Conservation (phyloP, 2,329 filamentous ascomycete genomes). For the Didymellaceae sp. region DNA sequence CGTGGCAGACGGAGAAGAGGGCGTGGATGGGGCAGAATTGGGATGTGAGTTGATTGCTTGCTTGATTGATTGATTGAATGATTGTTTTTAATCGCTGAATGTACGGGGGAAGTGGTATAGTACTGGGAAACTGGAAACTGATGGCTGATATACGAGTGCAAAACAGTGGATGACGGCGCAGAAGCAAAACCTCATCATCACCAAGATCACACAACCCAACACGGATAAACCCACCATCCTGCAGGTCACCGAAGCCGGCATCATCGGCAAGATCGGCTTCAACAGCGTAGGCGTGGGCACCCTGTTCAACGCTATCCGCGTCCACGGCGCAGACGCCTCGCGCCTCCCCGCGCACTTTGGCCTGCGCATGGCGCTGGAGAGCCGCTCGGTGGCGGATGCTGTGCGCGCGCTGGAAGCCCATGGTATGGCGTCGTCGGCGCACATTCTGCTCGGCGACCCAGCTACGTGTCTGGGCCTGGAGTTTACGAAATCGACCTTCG, state of each 20-base stretch:
- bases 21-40: conserved; percentile 64
- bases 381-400: conserved; percentile 55
- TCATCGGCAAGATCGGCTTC: conserved; percentile 71
- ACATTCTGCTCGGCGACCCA: conserved; percentile 62
- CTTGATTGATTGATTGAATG: too few relatives aligned
- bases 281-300: conserved; percentile 65
- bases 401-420: conserved; percentile 51
- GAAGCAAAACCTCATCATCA: conserved; percentile 57
- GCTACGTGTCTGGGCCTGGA: conserved; percentile 58
- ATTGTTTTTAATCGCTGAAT: too few relatives aligned
- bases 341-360: conserved; percentile 68
- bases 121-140: background rate
- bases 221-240: conserved; percentile 60
- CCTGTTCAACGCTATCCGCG: conserved; percentile 67
- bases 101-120: too few relatives aligned
- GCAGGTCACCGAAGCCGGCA: conserved; percentile 66
- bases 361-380: conserved; percentile 63
- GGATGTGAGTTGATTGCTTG: conserved; percentile 58
- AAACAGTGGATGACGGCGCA: conserved; percentile 59
- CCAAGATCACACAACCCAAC: conserved; percentile 52
- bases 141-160: conserved; percentile 2
- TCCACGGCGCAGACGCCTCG: conserved; percentile 59
- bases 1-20: conserved; percentile 50
- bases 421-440: conserved; percentile 61
- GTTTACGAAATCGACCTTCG: conserved; percentile 50